Percentiles rank a stretch among this genome's conserved stretches.
Conservation (phyloP, 495 filamentous ascomycete species). For the Podospora anserina region DNA sequence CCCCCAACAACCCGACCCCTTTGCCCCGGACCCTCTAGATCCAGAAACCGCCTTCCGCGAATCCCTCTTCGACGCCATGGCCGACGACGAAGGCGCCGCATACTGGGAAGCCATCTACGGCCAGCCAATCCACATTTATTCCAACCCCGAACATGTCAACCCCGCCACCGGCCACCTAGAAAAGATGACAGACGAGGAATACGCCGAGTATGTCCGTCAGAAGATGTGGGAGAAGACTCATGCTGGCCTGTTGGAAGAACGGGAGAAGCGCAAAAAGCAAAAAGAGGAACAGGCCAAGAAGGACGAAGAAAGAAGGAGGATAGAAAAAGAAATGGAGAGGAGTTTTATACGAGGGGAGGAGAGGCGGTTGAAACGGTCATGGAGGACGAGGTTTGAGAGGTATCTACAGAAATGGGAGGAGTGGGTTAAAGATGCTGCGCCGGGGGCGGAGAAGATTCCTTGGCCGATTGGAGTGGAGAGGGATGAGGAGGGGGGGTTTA, state of each 20-base stretch:
- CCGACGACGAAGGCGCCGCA: constrained; percentile 91
- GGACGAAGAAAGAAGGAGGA: constrained; percentile 47
- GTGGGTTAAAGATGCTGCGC: constrained; percentile 42
- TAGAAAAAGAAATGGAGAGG: constrained; percentile 47
- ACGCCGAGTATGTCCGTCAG: constrained; percentile 73
- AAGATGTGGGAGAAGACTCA: constrained; percentile 94
- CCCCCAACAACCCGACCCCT: constrained; percentile 36
- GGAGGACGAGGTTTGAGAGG: constrained; percentile 54
- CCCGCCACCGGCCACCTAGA: constrained; percentile 59
- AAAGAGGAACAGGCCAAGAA: constrained; percentile 38
- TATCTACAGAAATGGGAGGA: constrained; percentile 62
- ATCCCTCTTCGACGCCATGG: constrained; percentile 98
- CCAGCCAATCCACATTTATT: constrained; percentile 67
- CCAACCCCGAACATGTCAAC: constrained; percentile 11
- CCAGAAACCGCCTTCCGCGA: constrained; percentile 79
- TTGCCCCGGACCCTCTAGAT: constrained; percentile 55
- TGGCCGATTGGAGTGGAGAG: constrained; percentile 71
- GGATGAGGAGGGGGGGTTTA: constrained; percentile 24
- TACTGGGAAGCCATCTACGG: constrained; percentile 96
- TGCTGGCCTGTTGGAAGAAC: constrained; percentile 57
- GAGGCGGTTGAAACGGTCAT: constrained; percentile 36
- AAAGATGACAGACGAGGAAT: constrained; percentile 87
- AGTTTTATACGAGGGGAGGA: constrained; percentile 50
- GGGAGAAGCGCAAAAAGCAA: constrained; percentile 42
- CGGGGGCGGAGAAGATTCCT: constrained; percentile 50